Evolutionary conservation across 1,284 basidiomycete genomes (phyloP), one percentile per base, ranked within the genome.

Genomic region (Marasmius oreades): DNA sequence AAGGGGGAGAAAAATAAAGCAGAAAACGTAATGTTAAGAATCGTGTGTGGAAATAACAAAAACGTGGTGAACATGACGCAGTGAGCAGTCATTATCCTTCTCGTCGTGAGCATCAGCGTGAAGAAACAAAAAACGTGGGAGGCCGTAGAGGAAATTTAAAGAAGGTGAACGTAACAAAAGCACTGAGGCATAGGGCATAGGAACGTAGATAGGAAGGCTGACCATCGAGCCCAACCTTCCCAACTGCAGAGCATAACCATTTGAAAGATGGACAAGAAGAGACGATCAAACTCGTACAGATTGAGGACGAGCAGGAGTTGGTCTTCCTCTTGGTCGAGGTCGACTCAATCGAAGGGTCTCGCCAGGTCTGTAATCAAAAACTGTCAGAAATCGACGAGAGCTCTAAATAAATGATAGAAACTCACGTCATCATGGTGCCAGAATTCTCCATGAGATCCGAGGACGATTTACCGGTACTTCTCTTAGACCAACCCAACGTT

Each of bases 301-400:
- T 37, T 22, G 42, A 58, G 22, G 64, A 59, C 71, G 68, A 47
- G 75, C 76, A 56, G 80, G 78, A 6, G 78, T 80, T 4, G 78
- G 75, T 39, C 84, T 75, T 55, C 80, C 80, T 51, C 79, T 78
- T 33, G 84, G 83, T 57, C 84, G 79, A 24, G 88, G 88, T 36
- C 87, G 82, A 66, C 77, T 86, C 61, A 90, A 70, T 62, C 87
- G 76, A 34, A 90, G 73, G 23, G 77, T 78, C 59, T 86, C 82
- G 37, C 77, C 74, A 53, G 84, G 78, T 39, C 87, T 90, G 5
- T 26, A 28, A 42, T 48, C 11, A 50, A 44, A 18, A 43, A 34
- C 48, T 26, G 48, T 56, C 28, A 55, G 26, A 37, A n/a, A 45
- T n/a, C n/a, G n/a, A 56, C 53, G 42, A 24, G 46, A 44, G 7